Conservation (phyloP, 306 rosid species). For the Corylus avellana region DNA sequence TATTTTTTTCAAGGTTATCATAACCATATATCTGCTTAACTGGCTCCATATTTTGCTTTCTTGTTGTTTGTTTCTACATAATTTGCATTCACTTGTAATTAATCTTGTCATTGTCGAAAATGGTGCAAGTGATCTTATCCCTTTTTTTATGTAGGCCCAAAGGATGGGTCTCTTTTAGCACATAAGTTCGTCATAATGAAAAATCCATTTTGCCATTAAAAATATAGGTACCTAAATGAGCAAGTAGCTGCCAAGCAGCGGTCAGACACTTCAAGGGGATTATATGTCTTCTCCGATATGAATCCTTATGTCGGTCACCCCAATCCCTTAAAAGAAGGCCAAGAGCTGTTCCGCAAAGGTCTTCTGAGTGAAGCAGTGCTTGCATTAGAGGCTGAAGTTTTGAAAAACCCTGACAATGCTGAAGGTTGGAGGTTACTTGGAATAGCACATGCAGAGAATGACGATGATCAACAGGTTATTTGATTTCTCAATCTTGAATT, state of each 20-base stretch:
- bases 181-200: not conserved
- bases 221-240: constrained; percentile 72
- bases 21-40: not conserved
- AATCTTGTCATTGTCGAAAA: not conserved
- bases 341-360: constrained; percentile 92
- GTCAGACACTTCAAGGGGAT: constrained; percentile 72
- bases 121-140: not conserved
- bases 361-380: constrained; percentile 99
- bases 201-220: constrained; percentile 8
- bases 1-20: not conserved
- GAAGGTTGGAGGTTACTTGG: constrained; percentile 99
- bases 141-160: not conserved
- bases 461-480: constrained; percentile 95
- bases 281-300: constrained; percentile 93
- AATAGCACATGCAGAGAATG: constrained; percentile 98
- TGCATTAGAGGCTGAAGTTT: constrained; percentile 97
- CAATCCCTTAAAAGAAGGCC: constrained; percentile 97
- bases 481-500: constrained; percentile 23
- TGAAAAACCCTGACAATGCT: constrained; percentile 92
- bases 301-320: constrained; percentile 97
- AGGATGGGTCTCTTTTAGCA: not conserved
- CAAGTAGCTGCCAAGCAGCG: constrained; percentile 69
- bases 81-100: not conserved
- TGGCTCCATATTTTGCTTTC: not conserved
- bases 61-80: not conserved